These are phyloP conservation scores for Hemerocallis citrina DNA, from an alignment of 106 monocot genomes.

Conservation along the genomic window DNA sequence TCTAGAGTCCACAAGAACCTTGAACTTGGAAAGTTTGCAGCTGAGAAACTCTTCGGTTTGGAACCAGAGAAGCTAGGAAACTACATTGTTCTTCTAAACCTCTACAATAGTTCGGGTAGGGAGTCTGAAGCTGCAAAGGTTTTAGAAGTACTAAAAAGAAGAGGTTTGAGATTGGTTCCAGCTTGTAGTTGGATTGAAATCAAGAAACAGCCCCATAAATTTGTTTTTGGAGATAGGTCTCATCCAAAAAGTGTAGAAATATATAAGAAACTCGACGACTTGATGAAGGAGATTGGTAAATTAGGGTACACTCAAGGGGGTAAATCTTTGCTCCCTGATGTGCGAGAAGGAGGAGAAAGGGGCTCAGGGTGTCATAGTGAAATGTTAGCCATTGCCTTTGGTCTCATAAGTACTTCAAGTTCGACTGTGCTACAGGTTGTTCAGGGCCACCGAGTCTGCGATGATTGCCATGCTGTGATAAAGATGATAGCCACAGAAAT, in stretches of 20 bases:
- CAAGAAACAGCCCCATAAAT: conserved; percentile 52
- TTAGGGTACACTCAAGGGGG: conserved; percentile 39
- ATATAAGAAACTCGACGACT: conserved; percentile 44
- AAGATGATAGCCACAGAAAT: conserved; percentile 52
- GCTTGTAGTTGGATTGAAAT: conserved; percentile 88
- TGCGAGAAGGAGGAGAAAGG: conserved; percentile 34
- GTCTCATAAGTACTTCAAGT: conserved; percentile 57
- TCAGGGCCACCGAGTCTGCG: conserved; percentile 66
- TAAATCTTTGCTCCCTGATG: conserved; percentile 55
- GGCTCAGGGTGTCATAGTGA: conserved; percentile 53
- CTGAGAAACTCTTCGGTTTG: conserved; percentile 69
- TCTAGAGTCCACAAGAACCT: conserved; percentile 72
- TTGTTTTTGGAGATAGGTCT: conserved; percentile 65
- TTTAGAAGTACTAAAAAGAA: conserved; percentile 40
- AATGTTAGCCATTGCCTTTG: conserved; percentile 73
- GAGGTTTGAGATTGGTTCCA: conserved; percentile 44
- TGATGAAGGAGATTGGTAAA: conserved; percentile 51
- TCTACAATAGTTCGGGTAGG: conserved; percentile 49
- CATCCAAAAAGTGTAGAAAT: conserved; percentile 52
- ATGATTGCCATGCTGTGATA: conserved; percentile 60
- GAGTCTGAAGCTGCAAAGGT: conserved; percentile 48
- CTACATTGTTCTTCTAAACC: conserved; percentile 74
- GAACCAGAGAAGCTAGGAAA: conserved; percentile 75
- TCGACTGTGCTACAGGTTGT: conserved; percentile 50
- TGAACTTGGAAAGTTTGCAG: conserved; percentile 71